Base-by-base conservation (phyloP, 768 basidiomycete species). In the Chalciporus chontae region DNA sequence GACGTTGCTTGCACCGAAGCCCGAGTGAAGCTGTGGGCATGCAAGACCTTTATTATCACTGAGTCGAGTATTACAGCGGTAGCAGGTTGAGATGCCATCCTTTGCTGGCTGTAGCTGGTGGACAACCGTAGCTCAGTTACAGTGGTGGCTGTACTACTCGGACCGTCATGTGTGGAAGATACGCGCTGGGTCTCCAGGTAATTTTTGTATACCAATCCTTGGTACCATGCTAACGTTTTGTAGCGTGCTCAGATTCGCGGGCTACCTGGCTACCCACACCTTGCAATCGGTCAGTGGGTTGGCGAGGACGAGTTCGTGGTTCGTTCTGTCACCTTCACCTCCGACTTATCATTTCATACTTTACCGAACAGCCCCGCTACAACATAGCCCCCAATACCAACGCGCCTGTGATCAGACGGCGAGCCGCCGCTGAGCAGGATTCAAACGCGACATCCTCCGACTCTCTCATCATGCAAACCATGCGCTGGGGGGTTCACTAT, bases 401-500 rank as follows among this genome's bases (percentile, higher is more conserved):
- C 43, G 86, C 83, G 0, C 89, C 91, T 18, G 87, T 94, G 31
- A 72, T 94, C 27, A 71, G 74, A 24, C 78, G 83, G 14, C 71
- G 75, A 34, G 58, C 40, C 0, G 9, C 19, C 15, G 50, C 50
- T 13, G 42, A 55, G 24, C 18, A 37, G 0, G 51, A 51, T 27
- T 31, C 52, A 17, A 21, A 45, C 3, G 54, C 27, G 26, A 48
- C 17, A 45, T 46, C 8, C 48, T 52, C 58, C 31, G 10, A 60
- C n/a, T 26, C 66, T 11, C 67, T 84, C 17, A 71, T 87, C 19
- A 64, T 94, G 54, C 87, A 90, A 31, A 85, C 87, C 0, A 92
- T 91, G 90, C 84, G 77, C 51, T 97, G 94, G 94, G 94, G 94
- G 7, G 73, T 94, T 1, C 90, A 90, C 62, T 72, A 78, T 47